phyloP scores from a whole-genome alignment of 768 basidiomycete species.

The Pisolithus orientalis region DNA sequence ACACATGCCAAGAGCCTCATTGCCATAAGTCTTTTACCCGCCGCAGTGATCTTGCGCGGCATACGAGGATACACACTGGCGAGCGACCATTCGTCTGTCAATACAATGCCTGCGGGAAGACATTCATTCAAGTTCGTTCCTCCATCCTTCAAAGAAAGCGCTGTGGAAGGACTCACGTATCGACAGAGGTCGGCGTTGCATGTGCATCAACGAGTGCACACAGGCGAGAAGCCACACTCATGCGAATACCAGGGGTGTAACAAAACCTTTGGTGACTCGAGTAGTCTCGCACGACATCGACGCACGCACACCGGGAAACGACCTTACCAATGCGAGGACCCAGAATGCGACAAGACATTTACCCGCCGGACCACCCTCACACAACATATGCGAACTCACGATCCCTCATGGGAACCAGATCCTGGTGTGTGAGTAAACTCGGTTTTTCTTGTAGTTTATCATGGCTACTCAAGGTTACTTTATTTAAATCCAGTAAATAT shows the following conservation, averaged over 20 bases:
- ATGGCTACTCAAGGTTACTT: not conserved
- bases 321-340: slow-evolving; percentile 81
- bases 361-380: slow-evolving; percentile 81
- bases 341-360: slow-evolving; percentile 81
- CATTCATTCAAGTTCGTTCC: slow-evolving; percentile 76
- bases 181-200: slow-evolving; percentile 80
- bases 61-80: slow-evolving; percentile 87
- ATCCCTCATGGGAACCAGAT: slow-evolving; percentile 80
- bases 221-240: slow-evolving; percentile 87
- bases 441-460: not conserved
- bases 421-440: slow-evolving; percentile 59
- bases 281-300: slow-evolving; percentile 85
- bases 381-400: slow-evolving; percentile 83
- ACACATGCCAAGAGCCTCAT: slow-evolving; percentile 64
- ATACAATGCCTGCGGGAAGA: slow-evolving; percentile 74
- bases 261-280: slow-evolving; percentile 88
- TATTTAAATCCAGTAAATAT: slow-evolving; percentile 49
- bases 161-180: slow-evolving; percentile 8
- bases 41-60: slow-evolving; percentile 76
- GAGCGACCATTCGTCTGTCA: slow-evolving; percentile 80
- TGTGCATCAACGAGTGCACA: slow-evolving; percentile 85
- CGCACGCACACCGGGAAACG: slow-evolving; percentile 85
- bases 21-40: slow-evolving; percentile 81
- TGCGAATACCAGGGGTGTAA: slow-evolving; percentile 87
- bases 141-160: not conserved